phyloP scores from a whole-genome alignment of 805 yeast species.

The Saturnispora ahearnii region DNA sequence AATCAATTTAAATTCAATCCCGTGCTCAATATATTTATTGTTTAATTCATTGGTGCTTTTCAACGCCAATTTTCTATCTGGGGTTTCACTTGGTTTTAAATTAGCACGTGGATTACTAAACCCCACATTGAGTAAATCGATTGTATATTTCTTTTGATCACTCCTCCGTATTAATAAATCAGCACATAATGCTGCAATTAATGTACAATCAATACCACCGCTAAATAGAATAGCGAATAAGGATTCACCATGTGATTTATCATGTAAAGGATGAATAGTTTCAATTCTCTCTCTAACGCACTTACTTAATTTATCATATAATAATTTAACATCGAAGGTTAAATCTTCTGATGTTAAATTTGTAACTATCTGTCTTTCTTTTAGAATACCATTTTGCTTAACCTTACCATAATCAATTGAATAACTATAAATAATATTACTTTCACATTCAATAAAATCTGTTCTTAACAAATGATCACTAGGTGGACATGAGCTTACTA shows the following conservation, averaged over 20 bases:
- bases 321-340: slow-evolving; percentile 7
- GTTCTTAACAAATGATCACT: slow-evolving; percentile 17
- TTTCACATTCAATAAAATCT: slow-evolving; percentile 44
- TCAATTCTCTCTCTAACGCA: slow-evolving; percentile 45
- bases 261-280: slow-evolving; percentile 50
- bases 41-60: slow-evolving; percentile 48
- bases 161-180: slow-evolving; percentile 18
- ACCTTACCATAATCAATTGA: slow-evolving; percentile 23
- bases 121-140: slow-evolving; percentile 87
- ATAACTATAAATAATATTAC: slow-evolving; percentile 40
- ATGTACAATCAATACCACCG: slow-evolving; percentile 92
- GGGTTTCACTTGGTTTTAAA: slow-evolving; percentile 53
- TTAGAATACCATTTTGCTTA: not conserved
- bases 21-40: slow-evolving; percentile 31
- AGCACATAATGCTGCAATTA: slow-evolving; percentile 52
- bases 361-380: not conserved
- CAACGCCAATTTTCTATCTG: slow-evolving; percentile 74
- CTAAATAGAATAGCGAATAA: slow-evolving; percentile 66
- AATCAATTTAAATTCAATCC: slow-evolving; percentile 37
- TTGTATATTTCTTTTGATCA: slow-evolving; percentile 19
- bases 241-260: slow-evolving; percentile 18
- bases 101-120: slow-evolving; percentile 83
- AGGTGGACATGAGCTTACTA: slow-evolving; percentile 42
- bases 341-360: not conserved
- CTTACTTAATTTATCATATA: slow-evolving; percentile 25